Percentiles rank a stretch among this genome's conserved stretches.
Evolutionary conservation across 306 rosid genomes (phyloP).

Genomic region (Glycyrrhiza uralensis): DNA sequence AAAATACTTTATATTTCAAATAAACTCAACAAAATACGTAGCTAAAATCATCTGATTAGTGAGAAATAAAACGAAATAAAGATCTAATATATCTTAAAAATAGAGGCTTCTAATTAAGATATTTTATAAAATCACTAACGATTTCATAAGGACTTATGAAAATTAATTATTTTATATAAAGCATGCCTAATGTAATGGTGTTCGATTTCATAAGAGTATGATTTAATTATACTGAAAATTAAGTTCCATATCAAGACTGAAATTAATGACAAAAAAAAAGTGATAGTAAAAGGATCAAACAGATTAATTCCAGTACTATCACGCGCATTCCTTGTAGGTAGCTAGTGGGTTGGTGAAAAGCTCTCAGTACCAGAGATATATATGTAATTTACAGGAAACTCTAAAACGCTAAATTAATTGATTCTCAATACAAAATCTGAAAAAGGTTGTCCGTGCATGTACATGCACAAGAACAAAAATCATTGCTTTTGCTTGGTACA

Average conservation of each 20-base stretch:
- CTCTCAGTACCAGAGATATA: background rate
- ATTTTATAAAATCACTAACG: background rate
- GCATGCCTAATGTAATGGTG: too few species aligned
- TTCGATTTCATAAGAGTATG: too few species aligned
- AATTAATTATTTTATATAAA: too few species aligned
- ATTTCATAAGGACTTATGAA: background rate
- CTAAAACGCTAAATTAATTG: background rate
- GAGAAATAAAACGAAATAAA: background rate
- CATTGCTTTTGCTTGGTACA: background rate
- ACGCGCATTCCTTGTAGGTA: background rate
- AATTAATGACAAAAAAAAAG: background rate
- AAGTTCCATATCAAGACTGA: background rate
- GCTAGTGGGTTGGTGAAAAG: slow-evolving; percentile 26
- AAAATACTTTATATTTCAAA: background rate
- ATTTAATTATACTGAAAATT: background rate
- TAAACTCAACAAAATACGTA: background rate
- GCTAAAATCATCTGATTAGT: background rate
- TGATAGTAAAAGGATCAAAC: background rate
- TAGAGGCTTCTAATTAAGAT: too few species aligned
- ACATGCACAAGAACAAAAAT: background rate
- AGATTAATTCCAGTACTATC: background rate
- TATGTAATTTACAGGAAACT: background rate
- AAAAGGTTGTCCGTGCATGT: background rate
- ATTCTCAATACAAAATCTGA: background rate
- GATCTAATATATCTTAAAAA: too few species aligned